A percentile compares a stretch with the other conserved stretches of the same genome.
Evolutionary conservation across 208 protist species (phyloP).

Genomic region (Jaenimonas drosophilae): DNA sequence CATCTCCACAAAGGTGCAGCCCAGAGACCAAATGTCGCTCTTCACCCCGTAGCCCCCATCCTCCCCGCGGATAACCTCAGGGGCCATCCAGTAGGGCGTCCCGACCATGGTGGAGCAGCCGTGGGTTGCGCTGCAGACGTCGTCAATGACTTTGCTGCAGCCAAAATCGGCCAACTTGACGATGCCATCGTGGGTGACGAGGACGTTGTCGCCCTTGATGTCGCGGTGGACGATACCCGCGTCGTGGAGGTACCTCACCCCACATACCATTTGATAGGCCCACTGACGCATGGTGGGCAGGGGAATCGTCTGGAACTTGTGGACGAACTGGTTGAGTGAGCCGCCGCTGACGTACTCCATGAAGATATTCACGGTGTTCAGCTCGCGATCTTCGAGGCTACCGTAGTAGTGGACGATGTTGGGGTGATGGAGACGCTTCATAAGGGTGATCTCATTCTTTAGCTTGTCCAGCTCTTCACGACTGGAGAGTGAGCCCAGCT

Average conservation of each 20-base stretch:
- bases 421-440: slow-evolving; percentile 78
- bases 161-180: slow-evolving; percentile 91
- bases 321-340: slow-evolving; percentile 60
- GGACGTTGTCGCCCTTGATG: slow-evolving; percentile 88
- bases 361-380: slow-evolving; percentile 85
- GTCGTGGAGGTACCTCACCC: slow-evolving; percentile 84
- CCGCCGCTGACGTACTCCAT: slow-evolving; percentile 89
- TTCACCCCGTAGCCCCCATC: slow-evolving; percentile 84
- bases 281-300: slow-evolving; percentile 72
- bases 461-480: slow-evolving; percentile 72
- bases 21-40: slow-evolving; percentile 92
- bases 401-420: slow-evolving; percentile 90
- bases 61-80: slow-evolving; percentile 86
- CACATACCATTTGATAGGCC: slow-evolving; percentile 85
- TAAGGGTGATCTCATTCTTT: slow-evolving; percentile 72
- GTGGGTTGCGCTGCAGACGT: slow-evolving; percentile 72
- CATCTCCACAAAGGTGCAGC: slow-evolving; percentile 93
- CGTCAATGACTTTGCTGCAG: slow-evolving; percentile 81
- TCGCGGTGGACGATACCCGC: slow-evolving; percentile 87
- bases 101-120: slow-evolving; percentile 77
- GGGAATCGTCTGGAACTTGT: slow-evolving; percentile 71
- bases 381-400: slow-evolving; percentile 55
- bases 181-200: slow-evolving; percentile 75
- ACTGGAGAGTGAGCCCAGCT: slow-evolving; percentile 54
- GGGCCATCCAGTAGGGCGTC: slow-evolving; percentile 90